Evolutionary conservation across 352 stramenopile species (phyloP), one percentile per base, ranked within the genome.

Genomic region (Globisporangium recalcitrans): DNA sequence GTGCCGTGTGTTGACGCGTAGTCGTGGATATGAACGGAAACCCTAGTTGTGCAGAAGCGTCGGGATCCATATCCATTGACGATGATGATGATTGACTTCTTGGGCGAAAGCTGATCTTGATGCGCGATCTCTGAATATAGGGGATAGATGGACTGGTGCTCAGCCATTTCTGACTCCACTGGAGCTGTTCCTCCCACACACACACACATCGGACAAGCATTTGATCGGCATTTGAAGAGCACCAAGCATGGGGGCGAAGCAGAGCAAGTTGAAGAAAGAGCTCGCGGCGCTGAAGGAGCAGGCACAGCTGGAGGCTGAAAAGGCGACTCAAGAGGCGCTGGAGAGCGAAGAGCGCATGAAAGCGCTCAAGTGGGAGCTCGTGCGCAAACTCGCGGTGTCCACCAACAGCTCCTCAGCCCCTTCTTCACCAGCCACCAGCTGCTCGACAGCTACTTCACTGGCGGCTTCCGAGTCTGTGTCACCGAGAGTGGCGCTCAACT

Each of bases 281-380:
- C 59, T 91, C 9, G 65, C 68, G n/a, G n/a, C 53, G n/a, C 66
- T 89, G 21, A 68, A 82, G 24, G 65, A 65, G 7, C 78, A 77
- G 26, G 78, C 82, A 1, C 76, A 87, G 54, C 40, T 87, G 3
- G 80, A 89, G 54, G 76, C 66, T 4, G 78, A 89, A 11, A 73
- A 73, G 10, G 64, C 67, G 38, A 80, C 67, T 24, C 58, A 70
- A 19, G 61, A 65, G 22, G 78, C 74, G 5, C 34, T 64, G 4
- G 69, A 84, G 29, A 75, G 63, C 9, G 80, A 91, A 56, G 79
- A 89, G 26, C 78, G 78, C 40, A 82, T 85, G 70, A 87, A 88
- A 62, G 82, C 75, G 3, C 58, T 91, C 36, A 88, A 91, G 51
- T 91, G 80, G 79, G 82, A 91, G 60, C 70, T 91, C 11, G 76